Conservation (phyloP, 2,329 filamentous ascomycete genomes). For the Plenodomus lindquistii region DNA sequence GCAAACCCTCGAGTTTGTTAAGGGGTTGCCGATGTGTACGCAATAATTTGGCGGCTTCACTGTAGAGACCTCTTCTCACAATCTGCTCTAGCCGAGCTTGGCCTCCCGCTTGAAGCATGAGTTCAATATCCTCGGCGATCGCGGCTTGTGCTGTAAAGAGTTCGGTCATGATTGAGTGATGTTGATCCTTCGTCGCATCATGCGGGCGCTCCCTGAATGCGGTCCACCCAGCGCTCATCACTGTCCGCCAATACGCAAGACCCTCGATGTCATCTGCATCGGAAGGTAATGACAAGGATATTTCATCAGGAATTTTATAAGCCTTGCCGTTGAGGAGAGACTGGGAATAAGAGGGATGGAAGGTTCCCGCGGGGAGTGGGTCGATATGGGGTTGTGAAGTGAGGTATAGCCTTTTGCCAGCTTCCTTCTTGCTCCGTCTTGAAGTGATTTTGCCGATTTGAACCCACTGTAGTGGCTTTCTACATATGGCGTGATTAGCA, state of each 20-base stretch:
- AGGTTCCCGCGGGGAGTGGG: background rate
- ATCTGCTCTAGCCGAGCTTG: constrained; percentile 19
- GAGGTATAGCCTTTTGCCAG: background rate
- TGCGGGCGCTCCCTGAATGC: background rate
- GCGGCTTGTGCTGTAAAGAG: constrained; percentile 2
- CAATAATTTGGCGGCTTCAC: constrained; percentile 22
- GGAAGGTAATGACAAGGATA: background rate
- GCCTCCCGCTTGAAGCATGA: constrained; percentile 11
- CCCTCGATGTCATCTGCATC: background rate
- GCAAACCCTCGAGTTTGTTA: constrained; percentile 15
- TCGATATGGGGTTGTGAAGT: constrained; percentile 5
- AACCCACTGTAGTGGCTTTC: constrained; percentile 39
- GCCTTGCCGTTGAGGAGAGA: too few relatives aligned
- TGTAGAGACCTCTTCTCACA: constrained; percentile 7
- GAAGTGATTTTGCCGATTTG: constrained; percentile 35
- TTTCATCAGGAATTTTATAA: background rate
- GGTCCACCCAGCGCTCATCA: background rate
- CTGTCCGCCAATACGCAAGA: background rate
- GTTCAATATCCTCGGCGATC: constrained; percentile 3
- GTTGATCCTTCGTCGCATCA: background rate
- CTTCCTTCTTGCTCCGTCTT: constrained; percentile 22
- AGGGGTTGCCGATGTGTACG: constrained; percentile 18
- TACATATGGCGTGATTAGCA: background rate
- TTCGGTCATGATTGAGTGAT: background rate
- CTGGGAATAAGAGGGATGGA: background rate